Evolutionary conservation across 495 filamentous ascomycete genomes (phyloP).

Genomic region (Penicillium diatomitis): DNA sequence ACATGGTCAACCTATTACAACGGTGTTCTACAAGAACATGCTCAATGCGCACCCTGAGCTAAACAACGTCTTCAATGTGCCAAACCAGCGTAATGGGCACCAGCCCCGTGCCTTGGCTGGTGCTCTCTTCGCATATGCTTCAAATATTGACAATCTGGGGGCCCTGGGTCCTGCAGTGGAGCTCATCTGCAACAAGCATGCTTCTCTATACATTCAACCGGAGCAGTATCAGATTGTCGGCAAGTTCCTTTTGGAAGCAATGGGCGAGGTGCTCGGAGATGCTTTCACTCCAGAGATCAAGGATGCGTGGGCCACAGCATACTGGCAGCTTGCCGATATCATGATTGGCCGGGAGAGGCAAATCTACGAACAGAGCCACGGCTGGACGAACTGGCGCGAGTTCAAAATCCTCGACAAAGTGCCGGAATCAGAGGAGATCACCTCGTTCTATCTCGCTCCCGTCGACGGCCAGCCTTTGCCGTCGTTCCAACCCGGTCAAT

Average conservation of each 20-base stretch:
- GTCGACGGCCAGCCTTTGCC: conserved; percentile 53
- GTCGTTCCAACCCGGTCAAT: conserved; percentile 57
- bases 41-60: conserved; percentile 51
- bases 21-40: conserved; percentile 60
- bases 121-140: conserved; percentile 61
- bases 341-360: conserved; percentile 56
- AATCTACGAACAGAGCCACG: conserved; percentile 46
- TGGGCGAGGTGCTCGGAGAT: conserved; percentile 56
- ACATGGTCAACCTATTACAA: conserved; percentile 58
- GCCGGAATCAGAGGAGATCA: conserved; percentile 54
- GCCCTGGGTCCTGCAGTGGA: conserved; percentile 54
- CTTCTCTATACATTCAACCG: conserved; percentile 57
- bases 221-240: conserved; percentile 63
- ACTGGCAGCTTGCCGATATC: conserved; percentile 60
- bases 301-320: conserved; percentile 63
- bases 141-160: conserved; percentile 59
- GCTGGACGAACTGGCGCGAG: conserved; percentile 56
- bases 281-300: conserved; percentile 58
- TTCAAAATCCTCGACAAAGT: conserved; percentile 58
- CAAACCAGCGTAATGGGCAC: conserved; percentile 54
- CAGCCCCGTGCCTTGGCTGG: conserved; percentile 58
- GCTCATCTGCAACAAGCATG: conserved; percentile 68
- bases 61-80: conserved; percentile 56
- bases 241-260: conserved; percentile 55
- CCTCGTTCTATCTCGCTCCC: conserved; percentile 61